phyloP scores from a whole-genome alignment of 2,329 filamentous ascomycete genomes.

The Penicillium oxalicum region DNA sequence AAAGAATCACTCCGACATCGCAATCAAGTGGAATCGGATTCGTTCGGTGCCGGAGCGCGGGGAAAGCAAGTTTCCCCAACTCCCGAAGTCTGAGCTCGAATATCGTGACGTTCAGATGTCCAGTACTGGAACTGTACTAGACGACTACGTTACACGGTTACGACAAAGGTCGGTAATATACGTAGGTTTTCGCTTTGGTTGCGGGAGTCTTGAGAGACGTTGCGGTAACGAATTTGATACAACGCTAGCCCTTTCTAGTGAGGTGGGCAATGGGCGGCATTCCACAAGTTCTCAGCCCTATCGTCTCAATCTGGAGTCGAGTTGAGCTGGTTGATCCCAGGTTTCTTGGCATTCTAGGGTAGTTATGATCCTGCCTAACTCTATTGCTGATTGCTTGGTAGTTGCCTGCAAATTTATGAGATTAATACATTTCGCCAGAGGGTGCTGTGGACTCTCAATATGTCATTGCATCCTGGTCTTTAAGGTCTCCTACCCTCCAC shows the following conservation, averaged over 20 bases:
- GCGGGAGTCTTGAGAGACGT: not conserved
- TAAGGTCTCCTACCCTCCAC: too few species aligned
- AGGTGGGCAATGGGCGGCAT: not conserved
- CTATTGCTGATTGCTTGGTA: too few species aligned
- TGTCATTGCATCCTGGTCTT: too few species aligned
- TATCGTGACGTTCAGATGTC: too few species aligned
- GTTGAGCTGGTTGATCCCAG: too few species aligned
- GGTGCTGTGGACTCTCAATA: too few species aligned
- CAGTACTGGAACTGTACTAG: too few species aligned
- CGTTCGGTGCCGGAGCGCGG: not conserved
- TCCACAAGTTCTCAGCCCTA: not conserved
- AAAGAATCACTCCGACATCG: not conserved
- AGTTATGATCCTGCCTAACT: too few species aligned
- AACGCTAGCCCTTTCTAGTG: conserved; percentile 2
- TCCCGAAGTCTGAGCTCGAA: not conserved
- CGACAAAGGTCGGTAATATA: not conserved
- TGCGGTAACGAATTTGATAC: not conserved
- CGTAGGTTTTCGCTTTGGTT: not conserved
- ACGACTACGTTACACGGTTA: too few species aligned
- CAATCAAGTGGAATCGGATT: not conserved
- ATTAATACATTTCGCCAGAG: too few species aligned
- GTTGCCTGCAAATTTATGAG: too few species aligned
- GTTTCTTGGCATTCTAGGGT: too few species aligned
- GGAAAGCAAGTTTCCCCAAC: not conserved
- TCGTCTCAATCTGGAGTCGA: not conserved